Percentiles rank a stretch among this genome's conserved stretches.
phyloP scores from a whole-genome alignment of 2,329 filamentous ascomycete species.

The Monilinia fructigena region DNA sequence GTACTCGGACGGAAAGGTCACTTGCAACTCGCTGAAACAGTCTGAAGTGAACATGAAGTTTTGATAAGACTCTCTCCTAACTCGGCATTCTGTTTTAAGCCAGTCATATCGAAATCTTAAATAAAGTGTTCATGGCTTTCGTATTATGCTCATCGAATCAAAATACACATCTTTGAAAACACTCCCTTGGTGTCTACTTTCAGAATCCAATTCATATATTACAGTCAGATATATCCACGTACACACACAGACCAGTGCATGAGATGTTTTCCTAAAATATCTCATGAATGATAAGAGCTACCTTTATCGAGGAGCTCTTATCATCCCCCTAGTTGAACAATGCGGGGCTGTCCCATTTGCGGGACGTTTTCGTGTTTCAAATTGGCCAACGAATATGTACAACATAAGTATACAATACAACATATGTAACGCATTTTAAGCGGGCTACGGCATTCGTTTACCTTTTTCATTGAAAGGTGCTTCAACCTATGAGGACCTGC shows the following conservation, averaged over 20 bases:
- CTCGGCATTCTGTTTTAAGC: too few relatives aligned
- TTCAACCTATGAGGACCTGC: background rate
- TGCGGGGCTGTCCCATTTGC: slow-evolving; percentile 7
- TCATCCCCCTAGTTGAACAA: background rate
- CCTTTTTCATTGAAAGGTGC: background rate
- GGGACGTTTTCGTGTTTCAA: background rate
- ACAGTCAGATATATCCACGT: background rate
- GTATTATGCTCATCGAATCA: too few relatives aligned
- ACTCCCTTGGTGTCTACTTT: too few relatives aligned
- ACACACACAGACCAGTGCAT: background rate
- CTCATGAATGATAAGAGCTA: background rate
- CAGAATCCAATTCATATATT: too few relatives aligned
- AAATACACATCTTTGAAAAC: too few relatives aligned
- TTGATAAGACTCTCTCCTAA: too few relatives aligned
- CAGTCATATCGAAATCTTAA: too few relatives aligned
- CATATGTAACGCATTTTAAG: background rate
- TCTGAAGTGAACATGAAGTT: too few relatives aligned
- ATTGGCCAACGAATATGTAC: background rate
- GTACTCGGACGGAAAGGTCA: too few relatives aligned
- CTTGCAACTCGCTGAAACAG: too few relatives aligned
- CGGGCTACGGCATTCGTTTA: background rate
- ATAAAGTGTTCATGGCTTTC: too few relatives aligned
- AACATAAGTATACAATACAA: too few relatives aligned
- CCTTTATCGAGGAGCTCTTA: background rate
- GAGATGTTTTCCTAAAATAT: background rate